phyloP scores from a whole-genome alignment of 768 basidiomycete genomes.

The Harrya chromipes region DNA sequence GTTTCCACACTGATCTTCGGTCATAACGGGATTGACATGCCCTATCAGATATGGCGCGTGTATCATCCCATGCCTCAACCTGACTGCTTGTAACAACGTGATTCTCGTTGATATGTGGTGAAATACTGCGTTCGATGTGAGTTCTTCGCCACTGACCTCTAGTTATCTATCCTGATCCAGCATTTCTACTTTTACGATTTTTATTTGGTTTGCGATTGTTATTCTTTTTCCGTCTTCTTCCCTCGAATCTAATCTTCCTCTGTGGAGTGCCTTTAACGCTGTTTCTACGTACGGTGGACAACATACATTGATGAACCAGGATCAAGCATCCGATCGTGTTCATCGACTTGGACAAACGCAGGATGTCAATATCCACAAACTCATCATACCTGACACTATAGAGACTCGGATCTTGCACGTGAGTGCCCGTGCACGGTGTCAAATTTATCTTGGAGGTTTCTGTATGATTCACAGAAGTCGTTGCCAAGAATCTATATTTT shows the following conservation, averaged over 20 bases:
- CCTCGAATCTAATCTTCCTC: no score
- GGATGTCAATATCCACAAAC: constrained; percentile 84
- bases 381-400: constrained; percentile 82
- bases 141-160: constrained; percentile 17
- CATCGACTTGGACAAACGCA: constrained; percentile 88
- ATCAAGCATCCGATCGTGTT: constrained; percentile 91
- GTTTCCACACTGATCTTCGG: not conserved
- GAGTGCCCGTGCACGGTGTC: constrained; percentile 13
- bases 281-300: no score
- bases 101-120: constrained; percentile 95
- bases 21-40: not conserved
- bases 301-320: no score
- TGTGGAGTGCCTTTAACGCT: no score
- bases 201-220: not conserved
- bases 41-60: constrained; percentile 1
- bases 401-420: constrained; percentile 83
- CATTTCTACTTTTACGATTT: not conserved
- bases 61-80: constrained; percentile 65
- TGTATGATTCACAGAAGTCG: no score
- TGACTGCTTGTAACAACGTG: constrained; percentile 93
- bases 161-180: constrained; percentile 8
- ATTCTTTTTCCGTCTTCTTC: not conserved
- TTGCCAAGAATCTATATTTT: no score
- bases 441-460: no score
- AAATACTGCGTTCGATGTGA: constrained; percentile 82